Percentiles rank a stretch among this genome's conserved stretches.
These are phyloP conservation scores for Hanseniaspora sp. DNA, from an alignment of 1,139 yeast genomes.

Conservation along the genomic window DNA sequence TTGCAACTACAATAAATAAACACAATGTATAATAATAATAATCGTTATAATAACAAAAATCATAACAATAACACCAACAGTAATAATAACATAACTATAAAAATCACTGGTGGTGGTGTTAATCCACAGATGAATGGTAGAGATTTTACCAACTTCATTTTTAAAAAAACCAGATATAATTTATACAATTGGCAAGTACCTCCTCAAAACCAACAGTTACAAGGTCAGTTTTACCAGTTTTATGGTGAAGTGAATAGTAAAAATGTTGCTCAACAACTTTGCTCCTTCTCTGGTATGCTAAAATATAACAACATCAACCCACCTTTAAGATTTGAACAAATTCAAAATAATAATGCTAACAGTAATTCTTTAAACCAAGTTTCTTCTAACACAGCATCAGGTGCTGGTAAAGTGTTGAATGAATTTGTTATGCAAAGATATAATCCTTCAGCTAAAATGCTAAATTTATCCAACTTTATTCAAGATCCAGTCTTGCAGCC, in stretches of 20 bases:
- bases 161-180: conserved; percentile 7
- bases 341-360: conserved; percentile 2
- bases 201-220: conserved; percentile 7
- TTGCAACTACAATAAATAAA: neutral
- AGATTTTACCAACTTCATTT: conserved; percentile 8
- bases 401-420: conserved; percentile 37
- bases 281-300: conserved; percentile 13
- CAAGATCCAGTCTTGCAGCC: conserved; percentile 52
- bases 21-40: conserved; percentile 6
- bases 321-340: conserved; percentile 11
- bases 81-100: conserved; percentile 4
- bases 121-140: conserved; percentile 14
- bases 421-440: conserved; percentile 56
- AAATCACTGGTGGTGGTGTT: conserved; percentile 15
- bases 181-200: conserved; percentile 12
- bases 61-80: neutral
- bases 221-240: conserved; percentile 3
- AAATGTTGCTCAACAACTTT: conserved; percentile 10
- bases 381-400: conserved; percentile 41
- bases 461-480: conserved; percentile 59
- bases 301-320: conserved; percentile 9
- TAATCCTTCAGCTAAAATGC: conserved; percentile 49
- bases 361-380: conserved; percentile 17
- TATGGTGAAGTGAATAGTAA: conserved; percentile 11
- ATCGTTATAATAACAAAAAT: neutral